Base-by-base conservation (phyloP, 2,329 filamentous ascomycete species). In the Rhynchosporium secalis region DNA sequence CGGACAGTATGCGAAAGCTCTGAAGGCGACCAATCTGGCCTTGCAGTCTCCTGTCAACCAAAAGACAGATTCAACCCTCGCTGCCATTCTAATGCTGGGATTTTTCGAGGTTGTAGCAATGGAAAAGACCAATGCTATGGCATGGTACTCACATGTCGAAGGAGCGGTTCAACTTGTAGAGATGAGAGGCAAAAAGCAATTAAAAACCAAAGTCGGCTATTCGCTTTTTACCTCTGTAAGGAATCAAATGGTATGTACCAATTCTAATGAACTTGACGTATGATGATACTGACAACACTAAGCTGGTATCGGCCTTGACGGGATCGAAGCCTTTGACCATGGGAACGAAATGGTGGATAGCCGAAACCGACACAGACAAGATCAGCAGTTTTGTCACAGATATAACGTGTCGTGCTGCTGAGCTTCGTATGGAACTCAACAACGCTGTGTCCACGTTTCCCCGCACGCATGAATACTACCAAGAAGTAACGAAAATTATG, bases 71-170 rank as follows among this genome's bases (percentile, higher is more conserved):
- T 77, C 78, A 12, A 86, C 85, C 0, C 69, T 88, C 12, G 85
- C 83, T 2, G 79, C 85, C 0, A 83, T 88, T 15, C 73, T 88
- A 38, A 74, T 88, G 62, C 71, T 88, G 31, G 83, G 84, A 0
- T 75, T 87, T 28, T 88, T 85, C 64, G 86, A 88, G 75, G 78
- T 80, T 1, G 67, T 87, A 49, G 81, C 80, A 0, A 80, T 82
- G 12, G 81, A 80, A 62, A 79, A 82, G 58, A 74, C 83, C 56
- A 82, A 80, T 40, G 80, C 81, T 70, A 75, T 81, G 60, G 83
- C 84, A 1, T 88, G 85, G 85, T 83, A 83, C 3, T 84, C 84
- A 9, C 85, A 88, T 68, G 80, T 84, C n/a, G 82, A 86, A 63
- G 85, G 84, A 3, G 85, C 85, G n/a, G 81, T 87, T 38, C 81